Evolutionary conservation across 306 rosid genomes (phyloP).

Genomic region (Citrullus amarus): DNA sequence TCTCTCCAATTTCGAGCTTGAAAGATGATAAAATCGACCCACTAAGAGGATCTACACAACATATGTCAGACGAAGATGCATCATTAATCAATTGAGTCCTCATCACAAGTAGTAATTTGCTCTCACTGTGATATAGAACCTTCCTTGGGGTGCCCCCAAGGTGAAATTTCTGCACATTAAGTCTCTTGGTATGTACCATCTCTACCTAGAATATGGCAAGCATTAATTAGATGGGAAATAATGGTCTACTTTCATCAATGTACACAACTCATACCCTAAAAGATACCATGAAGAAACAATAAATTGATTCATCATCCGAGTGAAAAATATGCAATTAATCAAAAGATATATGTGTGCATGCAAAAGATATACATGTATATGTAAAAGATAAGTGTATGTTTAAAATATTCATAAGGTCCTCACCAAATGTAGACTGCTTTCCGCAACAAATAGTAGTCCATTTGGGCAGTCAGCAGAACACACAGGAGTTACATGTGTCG

Average conservation of each 20-base stretch:
- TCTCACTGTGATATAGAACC: constrained; percentile 78
- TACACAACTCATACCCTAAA: not conserved
- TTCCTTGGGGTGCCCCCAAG: constrained; percentile 90
- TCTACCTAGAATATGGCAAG: constrained; percentile 58
- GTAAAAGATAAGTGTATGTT: no score
- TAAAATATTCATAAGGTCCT: constrained; percentile 18
- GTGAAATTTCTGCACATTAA: constrained; percentile 83
- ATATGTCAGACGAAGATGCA: constrained; percentile 59
- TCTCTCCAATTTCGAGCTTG: constrained; percentile 76
- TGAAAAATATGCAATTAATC: not conserved
- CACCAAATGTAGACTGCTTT: constrained; percentile 84
- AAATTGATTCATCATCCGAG: not conserved
- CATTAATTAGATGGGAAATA: constrained; percentile 1
- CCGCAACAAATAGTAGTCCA: constrained; percentile 85
- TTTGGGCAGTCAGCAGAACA: constrained; percentile 79
- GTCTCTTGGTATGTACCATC: constrained; percentile 89
- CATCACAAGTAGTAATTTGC: constrained; percentile 78
- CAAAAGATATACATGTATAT: not conserved
- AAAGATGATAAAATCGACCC: constrained; percentile 64
- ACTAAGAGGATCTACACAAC: constrained; percentile 77
- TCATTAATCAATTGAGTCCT: constrained; percentile 66
- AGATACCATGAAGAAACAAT: not conserved
- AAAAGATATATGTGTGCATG: not conserved
- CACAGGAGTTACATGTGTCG: constrained; percentile 87
- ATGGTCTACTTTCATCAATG: not conserved